A percentile compares a stretch with the other conserved stretches of the same genome.
Evolutionary conservation across 2,329 filamentous ascomycete genomes (phyloP).

Genomic region (Pseudogymnoascus sp.): DNA sequence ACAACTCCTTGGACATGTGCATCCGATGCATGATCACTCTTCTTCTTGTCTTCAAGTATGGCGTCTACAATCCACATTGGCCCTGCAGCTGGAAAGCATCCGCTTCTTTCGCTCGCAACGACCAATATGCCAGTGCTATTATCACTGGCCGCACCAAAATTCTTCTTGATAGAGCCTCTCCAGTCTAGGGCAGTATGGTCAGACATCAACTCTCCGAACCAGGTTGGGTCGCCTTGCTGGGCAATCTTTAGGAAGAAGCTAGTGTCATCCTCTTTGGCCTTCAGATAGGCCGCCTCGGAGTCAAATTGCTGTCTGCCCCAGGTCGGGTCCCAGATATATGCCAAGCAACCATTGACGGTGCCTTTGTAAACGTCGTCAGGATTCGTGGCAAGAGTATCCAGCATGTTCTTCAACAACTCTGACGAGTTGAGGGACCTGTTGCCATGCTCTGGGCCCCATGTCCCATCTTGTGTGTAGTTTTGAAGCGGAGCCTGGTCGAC

Average conservation of each 20-base stretch:
- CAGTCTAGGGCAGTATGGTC: constrained; percentile 28
- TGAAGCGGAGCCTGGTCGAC: constrained; percentile 29
- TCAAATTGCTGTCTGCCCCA: constrained; percentile 12
- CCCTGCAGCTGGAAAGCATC: constrained; percentile 27
- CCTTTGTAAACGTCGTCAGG: constrained; percentile 23
- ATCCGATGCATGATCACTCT: not conserved
- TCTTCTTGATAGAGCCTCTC: constrained; percentile 22
- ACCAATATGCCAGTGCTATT: constrained; percentile 23
- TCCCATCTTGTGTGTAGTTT: constrained; percentile 20
- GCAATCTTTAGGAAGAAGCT: constrained; percentile 25
- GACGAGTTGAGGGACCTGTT: constrained; percentile 27
- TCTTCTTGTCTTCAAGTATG: constrained; percentile 17
- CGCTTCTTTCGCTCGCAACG: constrained; percentile 26
- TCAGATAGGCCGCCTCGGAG: not conserved
- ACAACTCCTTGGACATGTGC: constrained; percentile 19
- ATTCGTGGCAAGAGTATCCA: constrained; percentile 19
- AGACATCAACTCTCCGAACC: constrained; percentile 27
- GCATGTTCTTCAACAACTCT: constrained; percentile 21
- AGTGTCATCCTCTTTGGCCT: constrained; percentile 18
- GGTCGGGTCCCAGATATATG: constrained; percentile 20
- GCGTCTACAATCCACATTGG: constrained; percentile 25
- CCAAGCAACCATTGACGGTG: constrained; percentile 25
- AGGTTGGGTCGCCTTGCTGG: constrained; percentile 23
- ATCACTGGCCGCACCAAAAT: constrained; percentile 18
- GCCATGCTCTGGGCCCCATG: constrained; percentile 23